Base-by-base conservation (phyloP, 352 stramenopile genomes). In the Plasmopara muralis region DNA sequence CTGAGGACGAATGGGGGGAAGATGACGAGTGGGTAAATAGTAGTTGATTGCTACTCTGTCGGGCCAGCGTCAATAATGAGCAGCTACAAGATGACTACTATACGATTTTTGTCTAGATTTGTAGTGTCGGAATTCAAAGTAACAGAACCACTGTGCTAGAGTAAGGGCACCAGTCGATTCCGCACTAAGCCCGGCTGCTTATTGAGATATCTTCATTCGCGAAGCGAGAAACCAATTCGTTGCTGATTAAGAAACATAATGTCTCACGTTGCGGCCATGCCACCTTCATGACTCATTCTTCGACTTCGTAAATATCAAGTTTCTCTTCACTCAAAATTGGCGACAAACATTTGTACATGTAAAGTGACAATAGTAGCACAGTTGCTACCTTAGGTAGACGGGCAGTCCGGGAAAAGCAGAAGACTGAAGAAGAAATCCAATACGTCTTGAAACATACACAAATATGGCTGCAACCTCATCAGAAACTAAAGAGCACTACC, bases 341-440 rank as follows among this genome's bases (percentile, higher is more conserved):
- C 46, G 43, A n/a, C 44, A 57, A 53, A 41, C 57, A 16, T 66
- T 98, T 92, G 67, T 98, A 98, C 57, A 94, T 79, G 70, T 98
- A 98, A 15, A 95, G 89, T 28, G 97, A 74, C 43, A 92, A 81
- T 53, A 98, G 78, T 34, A 98, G 66, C 18, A 96, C 74, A 0
- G 81, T 78, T 13, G 89, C 94, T 18, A 98, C 90, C 68, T 91
- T 88, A 55, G 93, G 93, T 38, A 98, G 68, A 38, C 93, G 91
- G 47, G 97, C 91, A 20, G 89, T 87, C 18, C 76, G 70, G 31
- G 98, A 66, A 53, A 25, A 98, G 98, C 10, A 97, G 57, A 28
- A 97, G 83, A 62, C 89, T 97, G 63, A 98, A 93, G 64, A 89
- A 97, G 15, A 93, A 60, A 31, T 92, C 93, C 38, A 98, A 95